Base-by-base conservation (phyloP, 352 stramenopile genomes). In the Phytophthora pisi region DNA sequence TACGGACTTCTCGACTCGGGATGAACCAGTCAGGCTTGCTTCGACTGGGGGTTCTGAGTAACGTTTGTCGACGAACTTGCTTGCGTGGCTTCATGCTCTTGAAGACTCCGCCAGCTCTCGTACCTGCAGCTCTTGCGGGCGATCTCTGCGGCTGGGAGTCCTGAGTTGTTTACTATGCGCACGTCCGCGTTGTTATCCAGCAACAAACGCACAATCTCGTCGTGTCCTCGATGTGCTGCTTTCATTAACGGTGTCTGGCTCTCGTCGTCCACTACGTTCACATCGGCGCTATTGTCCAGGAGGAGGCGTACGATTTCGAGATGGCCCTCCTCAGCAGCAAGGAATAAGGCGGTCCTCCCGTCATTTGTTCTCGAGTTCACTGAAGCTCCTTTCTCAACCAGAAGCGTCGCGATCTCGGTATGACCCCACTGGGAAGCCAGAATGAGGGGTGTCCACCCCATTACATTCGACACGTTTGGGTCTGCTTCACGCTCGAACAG, bases 171-270 rank as follows among this genome's bases (percentile, higher is more conserved):
- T 23, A 4, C n/a, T n/a, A 28, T 1, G 16, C 46, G 16, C 34
- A 49, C 13, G 10, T 45, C 6, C 1, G 26, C 61, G 8, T 34
- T 24, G 20, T 42, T 62, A 13, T 68, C 61, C 2, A 68, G 45
- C 9, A 68, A n/a, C 2, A 63, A 18, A 3, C 36, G 34, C 16
- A 68, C 43, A 5, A 63, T 68, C n/a, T 68, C 61, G 15, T 68
- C 61, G 49, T 63, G 28, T 5, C 45, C 61, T 30, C 61, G 31
- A 24, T 68, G 46, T 24, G 46, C 36, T 2, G 52, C 61, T 49
- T 57, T 57, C 52, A 63, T 63, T 13, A 68, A 42, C 20, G 61
- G 46, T 0, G 52, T 68, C 8, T 53, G 11, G 11, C 53, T 43
- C 0, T 64, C 38, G 15, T 24, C 51, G 16, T 64, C 46, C 18